These are phyloP conservation scores for Tephrocybe sp. DNA, from an alignment of 768 basidiomycete genomes.

Conservation along the genomic window DNA sequence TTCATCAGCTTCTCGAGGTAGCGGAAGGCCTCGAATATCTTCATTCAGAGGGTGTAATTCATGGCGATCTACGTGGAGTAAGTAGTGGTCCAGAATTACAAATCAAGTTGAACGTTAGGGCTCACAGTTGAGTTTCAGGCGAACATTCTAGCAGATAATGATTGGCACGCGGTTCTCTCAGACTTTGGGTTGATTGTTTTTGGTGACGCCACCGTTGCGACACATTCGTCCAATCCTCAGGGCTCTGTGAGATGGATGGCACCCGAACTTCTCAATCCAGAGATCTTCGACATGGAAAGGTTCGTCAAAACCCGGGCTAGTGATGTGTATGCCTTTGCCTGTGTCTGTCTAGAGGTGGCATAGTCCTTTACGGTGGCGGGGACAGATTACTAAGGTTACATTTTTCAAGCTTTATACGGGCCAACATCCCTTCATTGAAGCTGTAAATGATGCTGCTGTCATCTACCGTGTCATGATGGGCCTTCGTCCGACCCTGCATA, in stretches of 20 bases:
- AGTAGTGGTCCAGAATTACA: not conserved
- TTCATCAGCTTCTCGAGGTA: slow-evolving; percentile 19
- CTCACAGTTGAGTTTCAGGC: slow-evolving; percentile 14
- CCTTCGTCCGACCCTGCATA: slow-evolving; percentile 13
- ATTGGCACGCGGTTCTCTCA: slow-evolving; percentile 30
- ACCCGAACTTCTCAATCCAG: slow-evolving; percentile 34
- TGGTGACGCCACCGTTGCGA: slow-evolving; percentile 25
- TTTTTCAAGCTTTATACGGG: slow-evolving; percentile 16
- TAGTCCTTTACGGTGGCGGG: not conserved
- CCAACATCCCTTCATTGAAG: slow-evolving; percentile 17
- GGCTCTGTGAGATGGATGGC: slow-evolving; percentile 36
- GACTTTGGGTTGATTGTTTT: slow-evolving; percentile 35
- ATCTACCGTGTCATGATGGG: slow-evolving; percentile 18
- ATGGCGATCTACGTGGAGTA: slow-evolving; percentile 25
- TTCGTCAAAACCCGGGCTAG: slow-evolving; percentile 26
- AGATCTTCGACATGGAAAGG: slow-evolving; percentile 20
- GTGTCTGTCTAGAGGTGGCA: slow-evolving; percentile 31
- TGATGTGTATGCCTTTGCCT: slow-evolving; percentile 34
- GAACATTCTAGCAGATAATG: slow-evolving; percentile 32
- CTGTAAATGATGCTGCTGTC: slow-evolving; percentile 19
- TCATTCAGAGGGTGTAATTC: slow-evolving; percentile 21
- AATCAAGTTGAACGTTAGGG: not conserved
- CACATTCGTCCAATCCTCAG: slow-evolving; percentile 22
- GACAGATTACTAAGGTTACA: no score
- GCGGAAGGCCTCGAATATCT: slow-evolving; percentile 23